phyloP scores from a whole-genome alignment of 192 early-diverging fungal species.

The Phycomyces blakesleeanus region DNA sequence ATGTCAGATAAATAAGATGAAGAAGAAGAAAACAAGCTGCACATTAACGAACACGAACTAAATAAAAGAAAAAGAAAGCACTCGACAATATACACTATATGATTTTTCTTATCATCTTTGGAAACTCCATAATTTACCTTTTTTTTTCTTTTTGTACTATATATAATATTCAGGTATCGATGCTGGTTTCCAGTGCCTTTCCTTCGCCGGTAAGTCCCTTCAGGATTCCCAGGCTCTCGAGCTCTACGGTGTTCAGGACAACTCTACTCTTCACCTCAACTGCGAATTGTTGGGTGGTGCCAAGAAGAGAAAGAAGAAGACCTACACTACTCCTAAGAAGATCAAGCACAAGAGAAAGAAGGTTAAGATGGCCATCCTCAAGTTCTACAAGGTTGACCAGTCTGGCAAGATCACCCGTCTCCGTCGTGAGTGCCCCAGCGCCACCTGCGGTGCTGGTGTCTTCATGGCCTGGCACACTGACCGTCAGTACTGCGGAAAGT shows the following conservation, averaged over 20 bases:
- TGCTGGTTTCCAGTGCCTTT: conserved; percentile 54
- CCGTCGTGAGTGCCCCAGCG: conserved; percentile 95
- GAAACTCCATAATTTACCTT: background rate
- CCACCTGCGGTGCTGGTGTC: conserved; percentile 95
- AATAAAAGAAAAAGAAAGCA: conserved; percentile 1
- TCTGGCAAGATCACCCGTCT: conserved; percentile 96
- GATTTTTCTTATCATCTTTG: background rate
- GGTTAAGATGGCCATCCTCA: conserved; percentile 96
- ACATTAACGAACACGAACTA: too few relatives aligned
- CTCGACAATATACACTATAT: background rate
- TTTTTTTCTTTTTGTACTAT: background rate
- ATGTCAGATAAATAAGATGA: too few relatives aligned
- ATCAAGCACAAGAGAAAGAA: conserved; percentile 98
- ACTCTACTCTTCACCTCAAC: conserved; percentile 68
- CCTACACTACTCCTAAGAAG: conserved; percentile 99
- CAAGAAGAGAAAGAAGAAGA: conserved; percentile 99
- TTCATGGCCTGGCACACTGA: conserved; percentile 98
- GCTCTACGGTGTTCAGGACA: conserved; percentile 58
- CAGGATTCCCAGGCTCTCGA: conserved; percentile 44
- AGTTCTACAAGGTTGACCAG: conserved; percentile 99
- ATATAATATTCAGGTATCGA: conserved; percentile 43
- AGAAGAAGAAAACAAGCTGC: too few relatives aligned
- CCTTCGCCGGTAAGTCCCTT: conserved; percentile 47
- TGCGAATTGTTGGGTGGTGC: conserved; percentile 74
- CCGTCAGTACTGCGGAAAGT: conserved; percentile 97